A percentile compares a stretch with the other conserved stretches of the same genome.
These are phyloP conservation scores for Colletotrichum tanaceti DNA, from an alignment of 2,329 filamentous ascomycete species.

Conservation along the genomic window DNA sequence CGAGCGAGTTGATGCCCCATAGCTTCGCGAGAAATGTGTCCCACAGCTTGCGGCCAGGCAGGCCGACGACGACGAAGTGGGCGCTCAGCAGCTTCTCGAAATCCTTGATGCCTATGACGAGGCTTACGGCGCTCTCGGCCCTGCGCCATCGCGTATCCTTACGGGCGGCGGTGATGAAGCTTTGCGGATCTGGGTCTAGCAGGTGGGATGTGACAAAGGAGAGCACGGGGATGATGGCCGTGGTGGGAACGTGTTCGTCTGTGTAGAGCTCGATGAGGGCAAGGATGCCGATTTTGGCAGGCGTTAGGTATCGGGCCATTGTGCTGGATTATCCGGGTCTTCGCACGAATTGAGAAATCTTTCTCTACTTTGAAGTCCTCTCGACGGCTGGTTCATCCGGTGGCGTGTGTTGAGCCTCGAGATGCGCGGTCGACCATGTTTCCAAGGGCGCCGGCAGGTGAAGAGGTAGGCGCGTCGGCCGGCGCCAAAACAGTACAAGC, in stretches of 20 bases:
- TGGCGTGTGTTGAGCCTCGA: slow-evolving; percentile 6
- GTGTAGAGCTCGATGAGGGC: slow-evolving; percentile 85
- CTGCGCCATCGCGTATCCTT: slow-evolving; percentile 57
- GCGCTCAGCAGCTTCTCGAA: slow-evolving; percentile 69
- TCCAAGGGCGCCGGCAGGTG: background rate
- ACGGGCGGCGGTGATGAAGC: slow-evolving; percentile 44
- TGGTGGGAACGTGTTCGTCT: slow-evolving; percentile 74
- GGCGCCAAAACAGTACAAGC: background rate
- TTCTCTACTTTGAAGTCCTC: background rate
- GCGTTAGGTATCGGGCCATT: slow-evolving; percentile 89
- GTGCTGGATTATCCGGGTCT: background rate
- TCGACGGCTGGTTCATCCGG: background rate
- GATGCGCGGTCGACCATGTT: slow-evolving; percentile 24
- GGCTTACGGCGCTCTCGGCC: slow-evolving; percentile 61
- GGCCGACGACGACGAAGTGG: slow-evolving; percentile 63
- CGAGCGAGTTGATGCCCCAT: slow-evolving; percentile 85
- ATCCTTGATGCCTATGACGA: slow-evolving; percentile 66
- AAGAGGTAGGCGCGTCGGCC: slow-evolving; percentile 19
- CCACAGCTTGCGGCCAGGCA: slow-evolving; percentile 86
- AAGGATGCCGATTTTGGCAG: slow-evolving; percentile 86
- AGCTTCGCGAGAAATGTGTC: slow-evolving; percentile 84
- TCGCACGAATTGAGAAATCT: background rate
- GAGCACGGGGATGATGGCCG: slow-evolving; percentile 79
- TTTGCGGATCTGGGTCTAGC: slow-evolving; percentile 59
- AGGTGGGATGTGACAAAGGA: slow-evolving; percentile 82